phyloP scores from a whole-genome alignment of 345 rosid genomes.

The Kernera saxatilis region DNA sequence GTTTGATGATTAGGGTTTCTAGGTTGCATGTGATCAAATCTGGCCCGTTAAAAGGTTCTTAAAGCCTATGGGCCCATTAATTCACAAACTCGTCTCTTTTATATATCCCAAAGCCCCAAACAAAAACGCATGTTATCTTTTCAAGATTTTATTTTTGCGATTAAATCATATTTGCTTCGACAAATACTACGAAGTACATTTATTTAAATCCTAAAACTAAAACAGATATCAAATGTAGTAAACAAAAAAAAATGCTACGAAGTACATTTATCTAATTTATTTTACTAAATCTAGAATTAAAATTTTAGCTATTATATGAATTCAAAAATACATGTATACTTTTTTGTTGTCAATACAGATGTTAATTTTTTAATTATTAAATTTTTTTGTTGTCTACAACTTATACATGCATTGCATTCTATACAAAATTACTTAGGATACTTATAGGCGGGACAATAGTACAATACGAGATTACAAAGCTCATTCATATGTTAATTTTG shows the following conservation, averaged over 20 bases:
- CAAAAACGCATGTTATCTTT: background rate
- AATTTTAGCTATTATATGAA: background rate
- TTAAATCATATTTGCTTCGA: background rate
- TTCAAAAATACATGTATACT: background rate
- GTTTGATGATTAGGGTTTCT: conserved; percentile 27
- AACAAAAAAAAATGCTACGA: background rate
- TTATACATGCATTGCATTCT: background rate
- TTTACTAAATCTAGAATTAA: background rate
- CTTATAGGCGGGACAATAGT: background rate
- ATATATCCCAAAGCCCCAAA: background rate
- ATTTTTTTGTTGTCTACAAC: background rate
- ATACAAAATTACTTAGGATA: background rate
- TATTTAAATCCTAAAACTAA: too few species aligned
- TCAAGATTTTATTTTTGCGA: background rate
- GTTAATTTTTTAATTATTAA: too few species aligned
- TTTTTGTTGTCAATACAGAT: background rate
- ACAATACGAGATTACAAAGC: background rate
- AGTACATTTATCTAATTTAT: background rate
- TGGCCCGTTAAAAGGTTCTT: background rate
- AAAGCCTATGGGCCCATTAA: background rate
- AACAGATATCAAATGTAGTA: background rate
- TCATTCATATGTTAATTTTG: background rate
- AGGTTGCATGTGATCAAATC: background rate
- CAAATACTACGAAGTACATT: background rate
- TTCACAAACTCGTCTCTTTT: background rate